Percentiles rank a stretch among this genome's conserved stretches.
phyloP scores from a whole-genome alignment of 176 grass and related monocot genomes.

The Poa pratensis region DNA sequence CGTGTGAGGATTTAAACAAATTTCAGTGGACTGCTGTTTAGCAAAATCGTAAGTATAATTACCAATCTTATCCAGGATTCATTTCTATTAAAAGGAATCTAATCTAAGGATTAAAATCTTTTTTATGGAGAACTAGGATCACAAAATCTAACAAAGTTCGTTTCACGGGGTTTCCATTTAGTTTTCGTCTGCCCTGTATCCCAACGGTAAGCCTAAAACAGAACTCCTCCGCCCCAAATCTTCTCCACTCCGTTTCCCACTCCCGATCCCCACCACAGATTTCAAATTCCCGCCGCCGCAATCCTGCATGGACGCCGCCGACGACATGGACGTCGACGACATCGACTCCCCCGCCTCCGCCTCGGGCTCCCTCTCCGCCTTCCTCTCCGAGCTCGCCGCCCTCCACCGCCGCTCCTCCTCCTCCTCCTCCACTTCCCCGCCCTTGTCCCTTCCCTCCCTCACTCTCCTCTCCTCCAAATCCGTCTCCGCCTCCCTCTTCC shows the following conservation, averaged over 20 bases:
- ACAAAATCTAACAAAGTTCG: not conserved
- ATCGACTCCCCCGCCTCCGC: slow-evolving; percentile 30
- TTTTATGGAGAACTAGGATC: not conserved
- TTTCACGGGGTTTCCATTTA: no score
- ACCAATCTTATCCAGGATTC: not conserved
- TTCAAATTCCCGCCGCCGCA: slow-evolving; percentile 41
- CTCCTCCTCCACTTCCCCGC: slow-evolving; percentile 10
- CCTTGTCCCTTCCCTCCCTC: slow-evolving; percentile 48
- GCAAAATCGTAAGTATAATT: not conserved
- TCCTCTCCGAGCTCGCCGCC: slow-evolving; percentile 66
- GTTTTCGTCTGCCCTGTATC: no score
- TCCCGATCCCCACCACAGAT: slow-evolving; percentile 3
- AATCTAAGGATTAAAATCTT: not conserved
- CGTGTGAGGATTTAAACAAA: no score
- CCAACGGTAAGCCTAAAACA: no score
- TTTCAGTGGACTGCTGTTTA: no score
- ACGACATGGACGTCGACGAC: slow-evolving; percentile 36
- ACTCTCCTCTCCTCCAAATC: slow-evolving; percentile 42
- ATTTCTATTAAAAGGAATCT: not conserved
- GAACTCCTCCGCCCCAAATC: not conserved
- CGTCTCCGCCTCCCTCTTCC: slow-evolving; percentile 38
- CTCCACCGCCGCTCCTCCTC: slow-evolving; percentile 45
- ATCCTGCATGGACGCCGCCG: slow-evolving; percentile 50
- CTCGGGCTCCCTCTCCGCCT: slow-evolving; percentile 35
- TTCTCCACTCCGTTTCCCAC: not conserved